These are phyloP conservation scores for Heteromeles arbutifolia DNA, from an alignment of 306 rosid genomes.

Conservation along the genomic window DNA sequence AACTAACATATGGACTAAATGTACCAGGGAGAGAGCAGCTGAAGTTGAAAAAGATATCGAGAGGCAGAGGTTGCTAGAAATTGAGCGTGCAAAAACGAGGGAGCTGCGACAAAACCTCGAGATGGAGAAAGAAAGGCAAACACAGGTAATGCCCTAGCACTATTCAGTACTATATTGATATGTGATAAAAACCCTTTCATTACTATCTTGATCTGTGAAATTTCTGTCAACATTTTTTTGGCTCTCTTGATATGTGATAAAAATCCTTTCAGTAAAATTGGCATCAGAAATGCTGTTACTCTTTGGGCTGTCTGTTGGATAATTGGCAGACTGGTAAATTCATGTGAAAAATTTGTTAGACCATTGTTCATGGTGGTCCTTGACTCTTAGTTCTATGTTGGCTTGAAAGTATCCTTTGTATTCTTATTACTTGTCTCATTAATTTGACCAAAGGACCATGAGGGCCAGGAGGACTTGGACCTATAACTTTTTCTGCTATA, in stretches of 20 bases:
- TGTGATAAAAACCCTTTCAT: not conserved
- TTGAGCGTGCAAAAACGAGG: conserved; percentile 84
- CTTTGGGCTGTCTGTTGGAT: not conserved
- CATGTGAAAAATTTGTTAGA: not conserved
- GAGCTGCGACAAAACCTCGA: conserved; percentile 87
- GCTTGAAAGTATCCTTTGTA: not conserved
- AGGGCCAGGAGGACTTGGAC: not conserved
- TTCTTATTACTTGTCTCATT: not conserved
- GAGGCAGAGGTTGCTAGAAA: conserved; percentile 72
- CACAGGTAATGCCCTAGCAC: conserved; percentile 46
- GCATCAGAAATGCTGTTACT: not conserved
- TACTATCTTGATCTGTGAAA: not conserved
- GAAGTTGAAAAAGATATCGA: conserved; percentile 85
- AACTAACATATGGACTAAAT: not conserved
- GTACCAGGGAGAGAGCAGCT: conserved; percentile 61
- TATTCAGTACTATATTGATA: not conserved
- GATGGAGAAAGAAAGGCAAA: conserved; percentile 86
- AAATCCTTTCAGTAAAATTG: not conserved
- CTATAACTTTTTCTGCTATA: not conserved
- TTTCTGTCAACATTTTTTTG: not conserved
- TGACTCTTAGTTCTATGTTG: no score
- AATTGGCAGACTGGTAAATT: not conserved
- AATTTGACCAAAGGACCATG: not conserved
- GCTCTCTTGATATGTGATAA: not conserved
- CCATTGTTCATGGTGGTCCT: not conserved